Percentiles rank a stretch among this genome's conserved stretches.
phyloP scores from a whole-genome alignment of 257 asterid genomes.

The Ilex asprella region DNA sequence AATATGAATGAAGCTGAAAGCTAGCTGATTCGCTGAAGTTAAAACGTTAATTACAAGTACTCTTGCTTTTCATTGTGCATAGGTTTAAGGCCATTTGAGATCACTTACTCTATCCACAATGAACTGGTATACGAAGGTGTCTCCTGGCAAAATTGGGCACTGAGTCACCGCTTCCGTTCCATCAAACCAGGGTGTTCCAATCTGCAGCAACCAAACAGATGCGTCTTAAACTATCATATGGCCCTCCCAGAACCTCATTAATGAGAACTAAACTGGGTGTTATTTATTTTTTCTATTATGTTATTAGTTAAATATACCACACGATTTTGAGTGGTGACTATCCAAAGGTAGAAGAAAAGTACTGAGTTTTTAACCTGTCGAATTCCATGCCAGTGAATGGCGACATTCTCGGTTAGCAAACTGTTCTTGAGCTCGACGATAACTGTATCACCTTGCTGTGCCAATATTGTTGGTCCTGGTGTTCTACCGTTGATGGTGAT shows the following conservation, averaged over 20 bases:
- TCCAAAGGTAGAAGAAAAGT: background rate
- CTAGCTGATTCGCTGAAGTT: too few relatives aligned
- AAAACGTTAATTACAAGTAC: too few relatives aligned
- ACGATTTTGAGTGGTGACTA: background rate
- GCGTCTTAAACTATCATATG: background rate
- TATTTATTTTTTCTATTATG: too few relatives aligned
- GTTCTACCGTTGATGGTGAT: conserved; percentile 73
- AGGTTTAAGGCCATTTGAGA: background rate
- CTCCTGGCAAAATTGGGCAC: conserved; percentile 84
- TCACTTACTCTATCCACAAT: conserved; percentile 70
- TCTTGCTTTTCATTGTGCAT: too few relatives aligned
- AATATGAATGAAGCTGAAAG: too few relatives aligned
- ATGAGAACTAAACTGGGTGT: too few relatives aligned
- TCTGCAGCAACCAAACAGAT: conserved; percentile 27
- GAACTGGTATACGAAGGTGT: conserved; percentile 65
- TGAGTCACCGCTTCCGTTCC: conserved; percentile 96
- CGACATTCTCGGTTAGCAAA: conserved; percentile 68
- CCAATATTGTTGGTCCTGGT: conserved; percentile 86
- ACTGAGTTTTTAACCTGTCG: conserved; percentile 48
- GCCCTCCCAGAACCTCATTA: too few relatives aligned
- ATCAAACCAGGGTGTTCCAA: conserved; percentile 90
- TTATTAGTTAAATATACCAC: too few relatives aligned
- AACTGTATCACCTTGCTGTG: conserved; percentile 69
- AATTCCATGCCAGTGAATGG: conserved; percentile 96
- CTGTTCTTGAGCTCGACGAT: conserved; percentile 68